Evolutionary conservation across 257 asterid species (phyloP).

Genomic region (Nicotiana undulata): DNA sequence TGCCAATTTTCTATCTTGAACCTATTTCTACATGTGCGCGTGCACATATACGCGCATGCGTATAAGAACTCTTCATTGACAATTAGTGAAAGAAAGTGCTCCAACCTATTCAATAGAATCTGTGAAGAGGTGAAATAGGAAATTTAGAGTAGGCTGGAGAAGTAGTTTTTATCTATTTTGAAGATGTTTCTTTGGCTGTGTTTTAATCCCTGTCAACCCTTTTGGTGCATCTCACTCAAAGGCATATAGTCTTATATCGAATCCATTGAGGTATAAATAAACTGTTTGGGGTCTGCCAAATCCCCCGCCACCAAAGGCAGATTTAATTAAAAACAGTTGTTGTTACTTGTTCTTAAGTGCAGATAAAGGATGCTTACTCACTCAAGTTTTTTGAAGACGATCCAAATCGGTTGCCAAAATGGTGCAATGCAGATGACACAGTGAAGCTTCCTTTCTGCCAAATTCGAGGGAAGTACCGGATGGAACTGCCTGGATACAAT

Average conservation of each 20-base stretch:
- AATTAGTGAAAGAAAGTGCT: background rate
- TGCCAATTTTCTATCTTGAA: background rate
- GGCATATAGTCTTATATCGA: background rate
- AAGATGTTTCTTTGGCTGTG: background rate
- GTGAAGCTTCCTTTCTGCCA: slow-evolving; percentile 89
- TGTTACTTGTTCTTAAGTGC: slow-evolving; percentile 14
- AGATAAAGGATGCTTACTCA: slow-evolving; percentile 87
- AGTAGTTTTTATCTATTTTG: background rate
- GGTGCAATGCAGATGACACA: slow-evolving; percentile 88
- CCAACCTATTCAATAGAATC: background rate
- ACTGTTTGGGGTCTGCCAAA: background rate
- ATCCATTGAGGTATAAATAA: background rate
- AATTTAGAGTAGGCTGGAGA: background rate
- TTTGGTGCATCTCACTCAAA: background rate
- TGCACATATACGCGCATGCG: too few species aligned
- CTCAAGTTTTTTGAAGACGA: slow-evolving; percentile 64
- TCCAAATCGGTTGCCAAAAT: slow-evolving; percentile 62
- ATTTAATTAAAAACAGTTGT: background rate
- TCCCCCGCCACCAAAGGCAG: too few species aligned
- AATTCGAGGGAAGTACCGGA: slow-evolving; percentile 62
- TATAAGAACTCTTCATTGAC: background rate
- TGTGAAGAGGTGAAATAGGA: background rate
- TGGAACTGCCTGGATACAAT: slow-evolving; percentile 81
- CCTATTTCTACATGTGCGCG: background rate
- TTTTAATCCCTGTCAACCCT: background rate